phyloP scores from a whole-genome alignment of 83 land plant genomes.

The Thuja plicata region DNA sequence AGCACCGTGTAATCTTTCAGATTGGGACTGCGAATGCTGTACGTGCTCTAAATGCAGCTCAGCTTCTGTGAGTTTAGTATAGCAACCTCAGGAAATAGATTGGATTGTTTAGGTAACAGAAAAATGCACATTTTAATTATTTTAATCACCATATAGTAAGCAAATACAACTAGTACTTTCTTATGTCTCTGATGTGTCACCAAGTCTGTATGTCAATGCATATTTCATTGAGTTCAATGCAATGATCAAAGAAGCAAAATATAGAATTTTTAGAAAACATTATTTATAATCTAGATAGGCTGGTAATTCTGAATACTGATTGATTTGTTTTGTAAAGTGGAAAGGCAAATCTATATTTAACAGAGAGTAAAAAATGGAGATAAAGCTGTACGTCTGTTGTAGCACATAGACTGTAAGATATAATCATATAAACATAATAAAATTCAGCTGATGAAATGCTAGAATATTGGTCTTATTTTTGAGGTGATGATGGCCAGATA shows the following conservation, averaged over 20 bases:
- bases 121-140: not conserved
- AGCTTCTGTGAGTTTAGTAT: conserved; percentile 52
- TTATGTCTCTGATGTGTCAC: not conserved
- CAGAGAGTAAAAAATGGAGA: not conserved
- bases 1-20: conserved; percentile 72
- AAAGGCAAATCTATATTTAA: not conserved
- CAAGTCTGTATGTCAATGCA: not conserved
- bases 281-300: not conserved
- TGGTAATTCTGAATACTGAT: not conserved
- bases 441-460: not conserved
- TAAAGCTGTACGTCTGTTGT: not conserved
- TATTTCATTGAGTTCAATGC: not conserved
- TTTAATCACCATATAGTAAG: not conserved
- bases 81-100: not conserved
- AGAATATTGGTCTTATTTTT: not conserved
- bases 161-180: not conserved
- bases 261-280: not conserved
- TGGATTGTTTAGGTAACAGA: not conserved
- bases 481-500: not conserved
- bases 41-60: conserved; percentile 73
- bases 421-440: not conserved
- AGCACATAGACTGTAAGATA: not conserved
- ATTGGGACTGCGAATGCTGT: conserved; percentile 85
- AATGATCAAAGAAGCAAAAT: not conserved
- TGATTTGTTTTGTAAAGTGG: not conserved